Percentiles rank a stretch among this genome's conserved stretches.
phyloP scores from a whole-genome alignment of 768 basidiomycete species.

The Hortiboletus flavorubellus region DNA sequence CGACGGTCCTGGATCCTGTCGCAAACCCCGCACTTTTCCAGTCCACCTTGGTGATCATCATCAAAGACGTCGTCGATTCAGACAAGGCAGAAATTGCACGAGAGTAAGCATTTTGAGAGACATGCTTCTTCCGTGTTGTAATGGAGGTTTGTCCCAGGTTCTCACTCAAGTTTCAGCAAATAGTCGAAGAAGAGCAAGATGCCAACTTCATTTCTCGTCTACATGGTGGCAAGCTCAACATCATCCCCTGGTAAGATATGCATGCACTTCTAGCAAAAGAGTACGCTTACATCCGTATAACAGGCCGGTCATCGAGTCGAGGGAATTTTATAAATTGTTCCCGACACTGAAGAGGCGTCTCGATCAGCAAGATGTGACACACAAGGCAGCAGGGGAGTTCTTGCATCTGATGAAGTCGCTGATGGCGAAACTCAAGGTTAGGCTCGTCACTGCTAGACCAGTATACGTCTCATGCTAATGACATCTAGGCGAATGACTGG shows the following conservation, averaged over 20 bases:
- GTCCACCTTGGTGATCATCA: conserved; percentile 58
- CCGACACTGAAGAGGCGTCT: conserved; percentile 42
- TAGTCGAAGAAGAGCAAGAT: conserved; percentile 56
- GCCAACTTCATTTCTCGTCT: conserved; percentile 60
- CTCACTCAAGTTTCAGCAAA: conserved; percentile 53
- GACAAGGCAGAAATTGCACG: conserved; percentile 55
- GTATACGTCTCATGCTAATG: not conserved
- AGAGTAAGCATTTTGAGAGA: conserved; percentile 40
- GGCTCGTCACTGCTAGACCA: not conserved
- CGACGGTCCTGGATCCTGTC: conserved; percentile 53
- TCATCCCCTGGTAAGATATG: conserved; percentile 49
- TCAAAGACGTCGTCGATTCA: conserved; percentile 65
- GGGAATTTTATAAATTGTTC: conserved; percentile 54
- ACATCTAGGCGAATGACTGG: conserved; percentile 56
- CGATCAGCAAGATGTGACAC: conserved; percentile 46
- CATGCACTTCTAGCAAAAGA: not conserved
- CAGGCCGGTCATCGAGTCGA: conserved; percentile 57
- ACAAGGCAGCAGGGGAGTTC: conserved; percentile 50
- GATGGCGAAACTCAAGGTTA: conserved; percentile 64
- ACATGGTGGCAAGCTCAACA: conserved; percentile 51
- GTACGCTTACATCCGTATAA: not conserved
- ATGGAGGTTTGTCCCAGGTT: conserved; percentile 37
- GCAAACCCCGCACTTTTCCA: conserved; percentile 57
- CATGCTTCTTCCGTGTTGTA: not conserved
- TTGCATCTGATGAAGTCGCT: conserved; percentile 54